These are phyloP conservation scores for Colletotrichum gigasporum DNA, from an alignment of 2,329 filamentous ascomycete species.

Conservation along the genomic window DNA sequence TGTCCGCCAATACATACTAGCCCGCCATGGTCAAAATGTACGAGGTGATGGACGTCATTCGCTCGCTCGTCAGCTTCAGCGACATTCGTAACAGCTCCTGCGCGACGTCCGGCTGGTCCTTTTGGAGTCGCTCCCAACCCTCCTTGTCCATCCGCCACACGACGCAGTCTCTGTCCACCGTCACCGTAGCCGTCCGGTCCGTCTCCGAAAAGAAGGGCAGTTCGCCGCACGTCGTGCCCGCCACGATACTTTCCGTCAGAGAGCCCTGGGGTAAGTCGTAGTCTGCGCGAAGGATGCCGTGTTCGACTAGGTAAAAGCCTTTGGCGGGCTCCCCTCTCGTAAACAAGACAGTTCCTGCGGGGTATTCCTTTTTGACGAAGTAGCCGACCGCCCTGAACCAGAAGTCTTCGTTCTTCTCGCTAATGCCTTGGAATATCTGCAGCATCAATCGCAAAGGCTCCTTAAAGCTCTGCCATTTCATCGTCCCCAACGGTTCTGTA, in stretches of 20 bases:
- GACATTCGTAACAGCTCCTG: slow-evolving; percentile 85
- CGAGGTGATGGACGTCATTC: slow-evolving; percentile 78
- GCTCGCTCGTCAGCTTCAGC: slow-evolving; percentile 93
- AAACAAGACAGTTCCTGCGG: slow-evolving; percentile 79
- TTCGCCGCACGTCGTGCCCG: slow-evolving; percentile 94
- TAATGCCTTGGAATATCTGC: slow-evolving; percentile 93
- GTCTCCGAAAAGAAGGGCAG: slow-evolving; percentile 96
- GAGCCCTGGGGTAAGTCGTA: slow-evolving; percentile 91
- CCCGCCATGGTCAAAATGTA: slow-evolving; percentile 62
- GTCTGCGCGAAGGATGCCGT: slow-evolving; percentile 87
- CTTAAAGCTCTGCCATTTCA: slow-evolving; percentile 85
- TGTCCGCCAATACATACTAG: slow-evolving; percentile 36
- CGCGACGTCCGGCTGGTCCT: slow-evolving; percentile 78
- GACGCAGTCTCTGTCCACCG: slow-evolving; percentile 82
- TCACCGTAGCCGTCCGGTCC: slow-evolving; percentile 83
- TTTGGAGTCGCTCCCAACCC: slow-evolving; percentile 78
- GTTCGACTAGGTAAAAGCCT: slow-evolving; percentile 91
- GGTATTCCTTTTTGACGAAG: slow-evolving; percentile 75
- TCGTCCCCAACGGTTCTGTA: slow-evolving; percentile 65
- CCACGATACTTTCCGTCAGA: slow-evolving; percentile 91
- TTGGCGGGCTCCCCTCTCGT: slow-evolving; percentile 78
- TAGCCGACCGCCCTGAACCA: slow-evolving; percentile 86
- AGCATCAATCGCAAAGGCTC: slow-evolving; percentile 92
- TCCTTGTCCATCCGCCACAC: slow-evolving; percentile 82
- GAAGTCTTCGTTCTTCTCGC: slow-evolving; percentile 89